phyloP scores from a whole-genome alignment of 2,329 filamentous ascomycete species.

The Tetracladium maxilliforme region DNA sequence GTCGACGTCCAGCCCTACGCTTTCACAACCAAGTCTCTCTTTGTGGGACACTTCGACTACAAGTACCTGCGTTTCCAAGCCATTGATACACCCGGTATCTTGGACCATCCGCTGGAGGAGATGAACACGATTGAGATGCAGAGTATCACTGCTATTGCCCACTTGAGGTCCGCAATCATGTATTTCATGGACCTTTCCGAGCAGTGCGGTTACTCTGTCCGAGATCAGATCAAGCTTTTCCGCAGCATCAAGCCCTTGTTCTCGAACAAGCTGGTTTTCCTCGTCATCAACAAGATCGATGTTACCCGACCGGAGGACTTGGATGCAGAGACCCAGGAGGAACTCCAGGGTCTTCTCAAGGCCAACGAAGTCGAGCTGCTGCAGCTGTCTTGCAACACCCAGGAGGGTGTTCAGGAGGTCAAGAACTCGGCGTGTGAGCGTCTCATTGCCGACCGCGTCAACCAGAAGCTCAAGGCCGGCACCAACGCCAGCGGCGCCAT shows the following conservation, averaged over 20 bases:
- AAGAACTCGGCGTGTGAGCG: slow-evolving; percentile 93
- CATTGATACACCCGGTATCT: slow-evolving; percentile 95
- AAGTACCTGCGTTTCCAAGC: slow-evolving; percentile 84
- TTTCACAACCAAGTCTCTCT: slow-evolving; percentile 95
- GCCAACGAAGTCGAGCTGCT: slow-evolving; percentile 84
- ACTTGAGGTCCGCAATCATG: slow-evolving; percentile 84
- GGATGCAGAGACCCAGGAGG: slow-evolving; percentile 59
- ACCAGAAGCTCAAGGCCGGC: slow-evolving; percentile 89
- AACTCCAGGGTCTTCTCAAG: slow-evolving; percentile 69
- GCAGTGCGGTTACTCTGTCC: slow-evolving; percentile 88
- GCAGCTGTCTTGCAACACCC: slow-evolving; percentile 86
- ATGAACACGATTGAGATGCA: slow-evolving; percentile 99
- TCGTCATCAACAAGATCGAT: slow-evolving; percentile 98
- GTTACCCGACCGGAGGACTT: slow-evolving; percentile 78
- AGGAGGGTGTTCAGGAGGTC: slow-evolving; percentile 85
- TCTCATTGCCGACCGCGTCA: slow-evolving; percentile 81
- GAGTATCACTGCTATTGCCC: slow-evolving; percentile 92
- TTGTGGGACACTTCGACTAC: slow-evolving; percentile 96
- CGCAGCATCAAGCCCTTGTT: slow-evolving; percentile 94
- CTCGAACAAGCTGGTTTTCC: slow-evolving; percentile 90
- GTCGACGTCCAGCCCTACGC: slow-evolving; percentile 96
- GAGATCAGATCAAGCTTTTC: slow-evolving; percentile 88
- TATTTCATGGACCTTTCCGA: slow-evolving; percentile 98
- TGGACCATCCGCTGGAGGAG: slow-evolving; percentile 94
- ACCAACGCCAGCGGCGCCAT: slow-evolving; percentile 63